phyloP scores from a whole-genome alignment of 1,139 yeast genomes.

The Suhomyces maxii region DNA sequence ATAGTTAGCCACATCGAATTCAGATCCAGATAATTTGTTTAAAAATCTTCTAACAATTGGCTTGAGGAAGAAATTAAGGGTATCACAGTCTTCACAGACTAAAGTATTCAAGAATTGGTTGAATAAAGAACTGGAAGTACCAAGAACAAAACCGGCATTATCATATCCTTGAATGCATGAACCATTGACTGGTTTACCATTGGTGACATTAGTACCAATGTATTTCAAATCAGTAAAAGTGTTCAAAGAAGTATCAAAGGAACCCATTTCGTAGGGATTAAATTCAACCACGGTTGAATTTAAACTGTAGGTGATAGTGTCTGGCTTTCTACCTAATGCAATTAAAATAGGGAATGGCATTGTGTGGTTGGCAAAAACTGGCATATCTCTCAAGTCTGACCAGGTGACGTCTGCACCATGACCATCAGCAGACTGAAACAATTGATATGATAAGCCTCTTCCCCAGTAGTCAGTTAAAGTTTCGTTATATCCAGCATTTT shows the following conservation, averaged over 20 bases:
- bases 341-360: conserved; percentile 44
- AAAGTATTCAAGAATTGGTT: conserved; percentile 65
- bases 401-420: conserved; percentile 29
- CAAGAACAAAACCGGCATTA: conserved; percentile 74
- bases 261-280: conserved; percentile 46
- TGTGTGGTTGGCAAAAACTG: conserved; percentile 31
- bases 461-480: conserved; percentile 65
- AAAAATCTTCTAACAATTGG: conserved; percentile 47
- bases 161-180: conserved; percentile 68
- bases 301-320: conserved; percentile 30
- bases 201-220: conserved; percentile 33
- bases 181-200: conserved; percentile 28
- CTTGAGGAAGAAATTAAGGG: conserved; percentile 51
- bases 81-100: conserved; percentile 47
- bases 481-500: conserved; percentile 51
- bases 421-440: conserved; percentile 28
- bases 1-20: conserved; percentile 42
- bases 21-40: conserved; percentile 39
- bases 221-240: conserved; percentile 39
- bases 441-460: conserved; percentile 41
- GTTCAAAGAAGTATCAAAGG: conserved; percentile 41
- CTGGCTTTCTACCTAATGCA: conserved; percentile 40
- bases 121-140: conserved; percentile 78
- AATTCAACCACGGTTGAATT: conserved; percentile 43
- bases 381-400: conserved; percentile 33